These are phyloP conservation scores for Candida koratica DNA, from an alignment of 805 yeast species.

Conservation along the genomic window DNA sequence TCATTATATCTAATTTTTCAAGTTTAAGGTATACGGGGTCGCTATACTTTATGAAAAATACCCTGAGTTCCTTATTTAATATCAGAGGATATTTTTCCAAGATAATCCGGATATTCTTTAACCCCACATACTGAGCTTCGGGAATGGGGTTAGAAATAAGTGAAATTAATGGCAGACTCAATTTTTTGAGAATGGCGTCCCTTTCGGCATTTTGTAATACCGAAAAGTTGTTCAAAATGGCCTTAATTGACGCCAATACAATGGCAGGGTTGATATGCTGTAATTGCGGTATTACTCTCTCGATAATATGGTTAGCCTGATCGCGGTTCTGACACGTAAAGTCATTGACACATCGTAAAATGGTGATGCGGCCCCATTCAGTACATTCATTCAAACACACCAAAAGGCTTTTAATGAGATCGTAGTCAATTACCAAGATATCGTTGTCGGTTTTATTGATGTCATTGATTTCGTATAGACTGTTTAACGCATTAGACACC, in stretches of 20 bases:
- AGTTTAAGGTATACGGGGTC: slow-evolving; percentile 76
- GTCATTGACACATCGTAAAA: slow-evolving; percentile 74
- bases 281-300: slow-evolving; percentile 87
- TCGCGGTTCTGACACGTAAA: slow-evolving; percentile 52
- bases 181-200: slow-evolving; percentile 54
- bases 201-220: slow-evolving; percentile 33
- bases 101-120: slow-evolving; percentile 84
- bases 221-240: slow-evolving; percentile 65
- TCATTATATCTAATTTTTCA: slow-evolving; percentile 72
- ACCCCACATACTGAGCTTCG: slow-evolving; percentile 90
- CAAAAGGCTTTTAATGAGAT: slow-evolving; percentile 57
- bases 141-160: slow-evolving; percentile 78
- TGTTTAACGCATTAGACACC: slow-evolving; percentile 87
- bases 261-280: slow-evolving; percentile 98
- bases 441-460: slow-evolving; percentile 44
- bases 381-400: slow-evolving; percentile 93
- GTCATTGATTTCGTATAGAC: slow-evolving; percentile 78
- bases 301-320: slow-evolving; percentile 83
- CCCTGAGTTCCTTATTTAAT: slow-evolving; percentile 73
- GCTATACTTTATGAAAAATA: slow-evolving; percentile 84
- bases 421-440: slow-evolving; percentile 37
- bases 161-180: slow-evolving; percentile 84
- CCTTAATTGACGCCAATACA: slow-evolving; percentile 79
- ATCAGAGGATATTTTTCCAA: slow-evolving; percentile 84
- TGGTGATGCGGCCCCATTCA: slow-evolving; percentile 97